Evolutionary conservation across 2,329 filamentous ascomycete species (phyloP).

Genomic region (Colletotrichum filicis): DNA sequence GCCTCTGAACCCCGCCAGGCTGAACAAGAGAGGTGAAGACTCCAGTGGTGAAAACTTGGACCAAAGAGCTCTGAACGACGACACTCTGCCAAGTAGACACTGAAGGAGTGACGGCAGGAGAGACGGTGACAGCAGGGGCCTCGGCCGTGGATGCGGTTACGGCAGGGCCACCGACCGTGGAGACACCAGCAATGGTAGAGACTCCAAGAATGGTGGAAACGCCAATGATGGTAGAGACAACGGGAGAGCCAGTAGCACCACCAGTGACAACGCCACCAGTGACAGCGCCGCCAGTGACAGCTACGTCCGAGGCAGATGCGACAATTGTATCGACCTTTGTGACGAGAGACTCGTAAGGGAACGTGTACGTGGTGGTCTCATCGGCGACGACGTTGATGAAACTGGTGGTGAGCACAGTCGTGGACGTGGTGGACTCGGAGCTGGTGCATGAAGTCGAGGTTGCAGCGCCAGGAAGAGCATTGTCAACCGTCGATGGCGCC

Average conservation of each 20-base stretch:
- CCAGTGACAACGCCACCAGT: conserved; percentile 43
- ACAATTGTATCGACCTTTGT: conserved; percentile 9
- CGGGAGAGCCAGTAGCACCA: conserved; percentile 22
- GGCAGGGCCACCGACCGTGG: not conserved
- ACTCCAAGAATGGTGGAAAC: not conserved
- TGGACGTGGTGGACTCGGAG: not conserved
- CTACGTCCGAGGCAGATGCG: not conserved
- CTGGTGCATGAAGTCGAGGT: conserved; percentile 17
- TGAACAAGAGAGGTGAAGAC: conserved; percentile 5
- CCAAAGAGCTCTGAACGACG: conserved; percentile 18
- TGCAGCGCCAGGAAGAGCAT: not conserved
- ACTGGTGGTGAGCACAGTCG: conserved; percentile 47
- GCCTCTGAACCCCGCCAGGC: conserved; percentile 7
- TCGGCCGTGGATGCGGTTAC: not conserved
- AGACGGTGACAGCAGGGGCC: not conserved
- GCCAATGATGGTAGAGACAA: not conserved
- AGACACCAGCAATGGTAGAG: not conserved
- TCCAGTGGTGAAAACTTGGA: conserved; percentile 9
- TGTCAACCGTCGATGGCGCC: not conserved
- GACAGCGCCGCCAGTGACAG: not conserved
- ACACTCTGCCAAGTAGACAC: conserved; percentile 40
- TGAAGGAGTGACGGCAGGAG: conserved; percentile 40
- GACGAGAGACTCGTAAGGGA: conserved; percentile 34
- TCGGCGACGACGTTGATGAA: conserved; percentile 52
- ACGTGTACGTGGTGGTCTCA: conserved; percentile 52